Evolutionary conservation across 2,329 filamentous ascomycete species (phyloP).

Genomic region (Eurotiales sp.): DNA sequence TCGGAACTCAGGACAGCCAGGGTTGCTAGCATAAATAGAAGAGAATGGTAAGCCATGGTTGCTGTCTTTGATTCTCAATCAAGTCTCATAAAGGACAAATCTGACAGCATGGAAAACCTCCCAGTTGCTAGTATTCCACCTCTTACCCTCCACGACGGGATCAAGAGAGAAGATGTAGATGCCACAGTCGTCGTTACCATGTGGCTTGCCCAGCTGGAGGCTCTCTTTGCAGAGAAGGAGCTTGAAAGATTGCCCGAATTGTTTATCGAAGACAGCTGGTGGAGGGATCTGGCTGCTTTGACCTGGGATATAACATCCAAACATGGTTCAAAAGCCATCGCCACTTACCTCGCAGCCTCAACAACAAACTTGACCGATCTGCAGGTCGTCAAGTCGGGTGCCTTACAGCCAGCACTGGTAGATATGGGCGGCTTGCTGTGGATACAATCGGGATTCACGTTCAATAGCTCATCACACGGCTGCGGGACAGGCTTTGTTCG

Average conservation of each 20-base stretch:
- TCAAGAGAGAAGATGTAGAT: neutral
- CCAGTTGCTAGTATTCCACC: neutral
- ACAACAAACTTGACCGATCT: neutral
- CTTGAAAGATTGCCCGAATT: neutral
- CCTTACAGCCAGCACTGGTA: neutral
- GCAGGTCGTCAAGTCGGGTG: neutral
- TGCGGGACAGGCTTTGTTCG: neutral
- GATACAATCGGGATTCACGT: neutral
- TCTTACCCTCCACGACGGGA: neutral
- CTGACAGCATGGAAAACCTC: neutral
- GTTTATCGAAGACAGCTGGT: neutral
- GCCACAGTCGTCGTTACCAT: neutral
- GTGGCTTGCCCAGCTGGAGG: neutral
- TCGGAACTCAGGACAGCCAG: too few species aligned
- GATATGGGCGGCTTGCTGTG: neutral
- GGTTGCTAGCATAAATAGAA: too few species aligned
- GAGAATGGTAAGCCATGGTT: too few species aligned
- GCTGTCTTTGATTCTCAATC: too few species aligned
- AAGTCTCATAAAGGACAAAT: too few species aligned
- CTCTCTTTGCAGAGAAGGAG: neutral
- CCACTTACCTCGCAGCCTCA: neutral
- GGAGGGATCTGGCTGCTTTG: neutral
- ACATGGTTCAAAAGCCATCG: neutral
- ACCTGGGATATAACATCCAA: neutral
- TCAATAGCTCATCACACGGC: neutral